Evolutionary conservation across 1,139 yeast species (phyloP).

Genomic region (Scheffersomyces stambukii): DNA sequence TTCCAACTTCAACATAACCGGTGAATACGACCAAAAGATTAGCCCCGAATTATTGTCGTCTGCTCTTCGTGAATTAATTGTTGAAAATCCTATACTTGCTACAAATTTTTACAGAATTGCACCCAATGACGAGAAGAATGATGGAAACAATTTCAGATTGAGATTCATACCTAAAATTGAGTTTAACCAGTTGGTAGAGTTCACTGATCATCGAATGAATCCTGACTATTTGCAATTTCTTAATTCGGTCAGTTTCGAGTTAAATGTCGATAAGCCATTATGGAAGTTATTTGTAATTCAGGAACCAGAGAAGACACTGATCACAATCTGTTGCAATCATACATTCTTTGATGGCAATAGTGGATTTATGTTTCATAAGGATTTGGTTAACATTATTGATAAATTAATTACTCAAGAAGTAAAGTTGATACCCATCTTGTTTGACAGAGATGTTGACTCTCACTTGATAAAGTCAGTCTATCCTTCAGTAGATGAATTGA

Average conservation of each 20-base stretch:
- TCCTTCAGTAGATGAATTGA: constrained; percentile 3
- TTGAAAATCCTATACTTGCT: constrained; percentile 19
- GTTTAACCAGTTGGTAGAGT: constrained; percentile 24
- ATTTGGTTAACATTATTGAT: constrained; percentile 15
- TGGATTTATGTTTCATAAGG: constrained; percentile 27
- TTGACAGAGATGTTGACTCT: constrained; percentile 5
- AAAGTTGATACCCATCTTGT: constrained; percentile 3
- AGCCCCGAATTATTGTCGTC: constrained; percentile 17
- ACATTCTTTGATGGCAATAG: constrained; percentile 32
- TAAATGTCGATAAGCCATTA: constrained; percentile 19
- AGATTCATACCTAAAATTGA: constrained; percentile 18
- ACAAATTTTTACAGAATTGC: constrained; percentile 16
- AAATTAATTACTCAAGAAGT: constrained; percentile 2
- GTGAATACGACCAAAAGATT: constrained; percentile 17
- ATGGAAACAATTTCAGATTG: constrained; percentile 13
- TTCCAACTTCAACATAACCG: constrained; percentile 27
- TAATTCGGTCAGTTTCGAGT: constrained; percentile 14
- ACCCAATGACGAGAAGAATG: constrained; percentile 10
- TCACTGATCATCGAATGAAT: constrained; percentile 12
- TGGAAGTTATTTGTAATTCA: constrained; percentile 26
- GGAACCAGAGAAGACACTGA: constrained; percentile 12
- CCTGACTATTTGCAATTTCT: constrained; percentile 14
- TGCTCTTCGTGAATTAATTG: constrained; percentile 19
- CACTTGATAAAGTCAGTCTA: constrained; percentile 6
- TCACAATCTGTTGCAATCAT: constrained; percentile 31